These are phyloP conservation scores for Cantharellus cinnabarinus DNA, from an alignment of 768 basidiomycete genomes.

Conservation along the genomic window DNA sequence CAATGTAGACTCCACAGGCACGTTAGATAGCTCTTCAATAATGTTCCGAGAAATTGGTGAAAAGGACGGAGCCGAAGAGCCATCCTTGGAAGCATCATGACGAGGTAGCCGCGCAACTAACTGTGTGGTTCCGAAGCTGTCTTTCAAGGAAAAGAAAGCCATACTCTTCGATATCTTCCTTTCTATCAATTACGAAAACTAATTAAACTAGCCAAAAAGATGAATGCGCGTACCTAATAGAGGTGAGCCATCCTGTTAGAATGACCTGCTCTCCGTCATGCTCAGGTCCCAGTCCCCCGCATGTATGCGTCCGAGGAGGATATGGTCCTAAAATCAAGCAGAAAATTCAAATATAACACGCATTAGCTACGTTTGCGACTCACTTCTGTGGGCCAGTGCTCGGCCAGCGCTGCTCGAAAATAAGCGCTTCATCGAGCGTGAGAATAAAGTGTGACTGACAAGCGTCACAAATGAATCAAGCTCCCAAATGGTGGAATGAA, in stretches of 20 bases:
- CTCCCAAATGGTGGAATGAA: too few relatives aligned
- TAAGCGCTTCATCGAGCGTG: too few relatives aligned
- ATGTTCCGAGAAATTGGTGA: constrained; percentile 5
- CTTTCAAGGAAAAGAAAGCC: constrained; percentile 75
- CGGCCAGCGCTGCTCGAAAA: too few relatives aligned
- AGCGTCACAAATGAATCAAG: too few relatives aligned
- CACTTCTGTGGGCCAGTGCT: too few relatives aligned
- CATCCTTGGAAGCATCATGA: background rate
- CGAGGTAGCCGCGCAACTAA: constrained; percentile 39
- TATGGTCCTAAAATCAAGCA: constrained; percentile 27
- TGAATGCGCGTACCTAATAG: constrained; percentile 37
- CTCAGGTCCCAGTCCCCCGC: constrained; percentile 32
- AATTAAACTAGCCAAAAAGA: background rate
- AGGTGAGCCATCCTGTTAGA: constrained; percentile 65
- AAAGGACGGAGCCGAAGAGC: too few relatives aligned
- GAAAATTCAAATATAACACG: too few relatives aligned
- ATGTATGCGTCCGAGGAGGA: constrained; percentile 40
- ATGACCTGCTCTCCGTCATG: constrained; percentile 40
- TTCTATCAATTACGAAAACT: constrained; percentile 15
- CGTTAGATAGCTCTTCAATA: constrained; percentile 29
- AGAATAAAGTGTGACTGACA: too few relatives aligned
- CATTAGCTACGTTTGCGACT: too few relatives aligned
- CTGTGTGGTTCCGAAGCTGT: constrained; percentile 57
- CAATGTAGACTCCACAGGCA: constrained; percentile 64
- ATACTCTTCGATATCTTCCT: constrained; percentile 49